Evolutionary conservation across 768 basidiomycete genomes (phyloP).

Genomic region (Agaricus sinodeliciosus): DNA sequence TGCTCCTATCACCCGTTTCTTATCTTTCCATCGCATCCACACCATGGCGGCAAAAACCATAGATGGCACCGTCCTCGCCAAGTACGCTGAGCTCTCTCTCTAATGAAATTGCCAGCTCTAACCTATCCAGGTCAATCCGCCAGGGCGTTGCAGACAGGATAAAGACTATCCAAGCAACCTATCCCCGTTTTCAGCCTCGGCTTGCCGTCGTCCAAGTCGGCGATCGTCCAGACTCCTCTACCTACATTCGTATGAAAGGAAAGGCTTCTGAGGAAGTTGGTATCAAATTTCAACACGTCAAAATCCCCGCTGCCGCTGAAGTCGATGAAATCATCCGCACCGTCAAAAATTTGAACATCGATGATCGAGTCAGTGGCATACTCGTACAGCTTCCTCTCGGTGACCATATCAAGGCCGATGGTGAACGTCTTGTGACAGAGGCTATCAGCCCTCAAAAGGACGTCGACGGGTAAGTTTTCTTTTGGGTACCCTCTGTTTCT

Average conservation of each 20-base stretch:
- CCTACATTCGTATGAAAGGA: constrained; percentile 96
- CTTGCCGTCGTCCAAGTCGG: constrained; percentile 94
- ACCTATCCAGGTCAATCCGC: constrained; percentile 63
- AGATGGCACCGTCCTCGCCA: constrained; percentile 81
- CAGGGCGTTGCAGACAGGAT: constrained; percentile 69
- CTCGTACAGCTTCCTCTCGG: constrained; percentile 95
- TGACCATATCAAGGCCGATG: constrained; percentile 71
- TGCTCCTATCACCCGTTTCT: constrained; percentile 20
- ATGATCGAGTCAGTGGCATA: constrained; percentile 79
- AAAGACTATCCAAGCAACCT: constrained; percentile 49
- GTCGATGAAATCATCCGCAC: constrained; percentile 70
- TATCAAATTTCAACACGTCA: constrained; percentile 79
- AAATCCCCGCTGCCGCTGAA: constrained; percentile 57
- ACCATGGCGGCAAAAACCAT: constrained; percentile 52
- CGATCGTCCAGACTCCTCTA: constrained; percentile 80
- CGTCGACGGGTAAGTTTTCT: constrained; percentile 75
- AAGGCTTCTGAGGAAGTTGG: constrained; percentile 95
- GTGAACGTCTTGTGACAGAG: constrained; percentile 90
- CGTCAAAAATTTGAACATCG: constrained; percentile 78
- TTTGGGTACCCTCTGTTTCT: not conserved
- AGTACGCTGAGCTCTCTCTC: constrained; percentile 37
- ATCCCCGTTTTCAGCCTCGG: constrained; percentile 87
- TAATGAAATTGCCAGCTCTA: constrained; percentile 7
- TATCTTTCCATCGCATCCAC: constrained; percentile 31
- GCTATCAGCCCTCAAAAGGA: constrained; percentile 92